Evolutionary conservation across 495 filamentous ascomycete species (phyloP), one percentile per base, ranked within the genome.

Genomic region (Penicillium desertorum): DNA sequence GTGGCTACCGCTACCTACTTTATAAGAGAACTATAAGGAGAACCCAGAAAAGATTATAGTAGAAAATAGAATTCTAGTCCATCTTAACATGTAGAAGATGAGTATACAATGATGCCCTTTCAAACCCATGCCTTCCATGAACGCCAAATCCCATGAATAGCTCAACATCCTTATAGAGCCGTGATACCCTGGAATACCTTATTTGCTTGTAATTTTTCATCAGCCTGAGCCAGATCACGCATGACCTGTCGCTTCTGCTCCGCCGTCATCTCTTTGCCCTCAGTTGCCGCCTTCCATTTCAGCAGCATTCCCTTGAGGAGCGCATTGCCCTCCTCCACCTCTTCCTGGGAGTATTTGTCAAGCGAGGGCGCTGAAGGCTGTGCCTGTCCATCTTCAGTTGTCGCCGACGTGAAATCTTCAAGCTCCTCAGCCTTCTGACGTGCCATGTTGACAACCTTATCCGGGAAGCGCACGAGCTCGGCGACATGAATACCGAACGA

Each of bases 401-500:
- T 62, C 0, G 76, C 72, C 51, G 86, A 85, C 0, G 89, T 88
- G 64, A 98, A 98, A 70, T 98, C 94, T 71, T 99, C 94, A 17
- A 99, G 79, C 79, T 99, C 94, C 70, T 96, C 94, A 2, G 94
- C 94, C 75, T 98, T 98, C 58, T 94, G 84, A 75, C 95, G 96
- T 25, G 94, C 94, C 94, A 98, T 99, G 63, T 91, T 91, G 52
- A 99, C 89, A 5, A 99, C 94, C 73, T 98, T 99, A 51, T 89
- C 85, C 3, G 94, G 94, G 79, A 99, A 99, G n/a, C 92, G 84
- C 9, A 99, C 94, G 1, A 99, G 83, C 76, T 99, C 94, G 10
- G 94, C 94, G 12, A 99, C 94, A 71, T 98, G 94, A 68, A 98
- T 98, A 62, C 94, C 94, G 73, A 98, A 98, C 37, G 86, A 90